phyloP scores from a whole-genome alignment of 352 stramenopile genomes.

The Globisporangium solare region DNA sequence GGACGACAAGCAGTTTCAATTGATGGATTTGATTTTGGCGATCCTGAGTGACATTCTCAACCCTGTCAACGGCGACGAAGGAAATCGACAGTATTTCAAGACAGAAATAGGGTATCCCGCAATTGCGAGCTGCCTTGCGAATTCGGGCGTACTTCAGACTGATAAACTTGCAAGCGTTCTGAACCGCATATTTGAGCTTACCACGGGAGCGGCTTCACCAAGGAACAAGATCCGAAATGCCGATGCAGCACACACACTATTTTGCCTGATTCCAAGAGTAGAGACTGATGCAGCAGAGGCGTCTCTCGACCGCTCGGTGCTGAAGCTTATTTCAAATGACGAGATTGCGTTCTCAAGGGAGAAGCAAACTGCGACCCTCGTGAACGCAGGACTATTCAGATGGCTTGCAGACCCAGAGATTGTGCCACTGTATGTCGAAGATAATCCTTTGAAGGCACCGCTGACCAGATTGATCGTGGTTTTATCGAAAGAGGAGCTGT shows the following conservation, averaged over 20 bases:
- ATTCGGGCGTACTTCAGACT: constrained; percentile 41
- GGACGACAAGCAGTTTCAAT: constrained; percentile 15
- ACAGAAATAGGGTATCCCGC: constrained; percentile 38
- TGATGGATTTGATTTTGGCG: constrained; percentile 51
- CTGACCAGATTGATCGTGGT: constrained; percentile 38
- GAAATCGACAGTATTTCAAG: constrained; percentile 36
- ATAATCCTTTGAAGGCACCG: constrained; percentile 25
- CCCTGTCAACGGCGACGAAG: constrained; percentile 19
- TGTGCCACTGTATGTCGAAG: constrained; percentile 27
- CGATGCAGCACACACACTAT: constrained; percentile 48
- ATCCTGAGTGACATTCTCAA: constrained; percentile 47
- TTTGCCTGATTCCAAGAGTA: constrained; percentile 40
- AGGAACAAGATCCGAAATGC: constrained; percentile 55
- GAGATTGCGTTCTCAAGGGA: constrained; percentile 40
- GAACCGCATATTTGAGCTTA: constrained; percentile 54
- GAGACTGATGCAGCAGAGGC: constrained; percentile 19
- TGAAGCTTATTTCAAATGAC: constrained; percentile 42
- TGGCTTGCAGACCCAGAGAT: constrained; percentile 49
- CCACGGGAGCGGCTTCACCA: constrained; percentile 29
- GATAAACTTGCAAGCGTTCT: constrained; percentile 29
- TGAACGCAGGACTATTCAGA: constrained; percentile 46
- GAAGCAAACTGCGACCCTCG: constrained; percentile 38
- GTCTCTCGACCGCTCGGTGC: constrained; percentile 31
- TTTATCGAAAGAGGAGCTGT: constrained; percentile 43
- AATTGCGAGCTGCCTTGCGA: constrained; percentile 52